Conservation (phyloP, 495 filamentous ascomycete genomes). For the Cenococcum geophilum region DNA sequence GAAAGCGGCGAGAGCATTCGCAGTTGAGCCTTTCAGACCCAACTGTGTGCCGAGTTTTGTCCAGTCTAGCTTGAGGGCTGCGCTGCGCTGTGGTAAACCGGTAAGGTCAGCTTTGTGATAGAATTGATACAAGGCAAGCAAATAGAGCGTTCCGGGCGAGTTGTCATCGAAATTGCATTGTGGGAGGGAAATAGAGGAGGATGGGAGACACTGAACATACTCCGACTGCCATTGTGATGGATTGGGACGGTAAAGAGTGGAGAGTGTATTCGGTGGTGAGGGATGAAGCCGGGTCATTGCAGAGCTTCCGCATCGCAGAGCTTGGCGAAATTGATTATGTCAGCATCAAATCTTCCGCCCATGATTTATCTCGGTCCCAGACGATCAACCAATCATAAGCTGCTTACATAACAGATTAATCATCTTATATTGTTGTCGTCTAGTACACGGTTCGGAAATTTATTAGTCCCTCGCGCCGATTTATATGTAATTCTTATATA, state of each 20-base stretch:
- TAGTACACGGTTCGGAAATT: too few species aligned
- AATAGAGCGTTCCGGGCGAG: conserved; percentile 1
- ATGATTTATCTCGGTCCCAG: too few species aligned
- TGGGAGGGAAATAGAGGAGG: conserved; percentile 13
- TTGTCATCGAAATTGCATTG: conserved; percentile 16
- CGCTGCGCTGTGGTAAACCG: conserved; percentile 68
- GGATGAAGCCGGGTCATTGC: conserved; percentile 21
- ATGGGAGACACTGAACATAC: conserved; percentile 54
- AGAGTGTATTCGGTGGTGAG: conserved; percentile 19
- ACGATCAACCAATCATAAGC: too few species aligned
- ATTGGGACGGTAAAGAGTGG: conserved; percentile 35
- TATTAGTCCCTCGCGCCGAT: too few species aligned
- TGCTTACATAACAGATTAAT: too few species aligned
- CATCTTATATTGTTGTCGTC: too few species aligned
- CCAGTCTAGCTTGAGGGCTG: conserved; percentile 99
- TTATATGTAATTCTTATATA: too few species aligned
- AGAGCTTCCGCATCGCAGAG: not conserved
- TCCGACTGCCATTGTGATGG: conserved; percentile 75
- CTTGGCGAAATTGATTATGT: conserved; percentile 21
- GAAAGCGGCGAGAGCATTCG: conserved; percentile 82
- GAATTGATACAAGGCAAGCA: not conserved
- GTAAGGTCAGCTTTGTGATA: conserved; percentile 23
- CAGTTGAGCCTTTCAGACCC: conserved; percentile 92
- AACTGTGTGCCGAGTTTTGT: conserved; percentile 81
- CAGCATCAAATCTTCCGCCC: conserved; percentile 7